Evolutionary conservation across 805 yeast species (phyloP).

Genomic region (Candida pseudoglaebosa): DNA sequence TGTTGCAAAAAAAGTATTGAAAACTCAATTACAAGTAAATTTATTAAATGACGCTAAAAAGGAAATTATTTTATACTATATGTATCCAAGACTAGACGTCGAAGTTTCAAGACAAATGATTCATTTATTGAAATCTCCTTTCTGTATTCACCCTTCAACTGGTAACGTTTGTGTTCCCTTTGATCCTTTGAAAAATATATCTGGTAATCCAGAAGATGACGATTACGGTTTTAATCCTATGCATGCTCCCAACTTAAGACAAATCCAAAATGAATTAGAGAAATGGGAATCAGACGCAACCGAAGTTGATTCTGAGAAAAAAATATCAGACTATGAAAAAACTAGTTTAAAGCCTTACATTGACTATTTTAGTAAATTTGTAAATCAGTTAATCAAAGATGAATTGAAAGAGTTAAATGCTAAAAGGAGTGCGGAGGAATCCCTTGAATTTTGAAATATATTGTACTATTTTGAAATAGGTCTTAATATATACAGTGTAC

Average conservation of each 20-base stretch:
- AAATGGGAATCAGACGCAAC: constrained; percentile 35
- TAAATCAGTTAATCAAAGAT: constrained; percentile 50
- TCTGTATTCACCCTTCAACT: constrained; percentile 94
- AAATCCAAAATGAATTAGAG: constrained; percentile 62
- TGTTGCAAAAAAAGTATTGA: constrained; percentile 46
- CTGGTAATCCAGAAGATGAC: constrained; percentile 31
- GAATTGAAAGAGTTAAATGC: constrained; percentile 38
- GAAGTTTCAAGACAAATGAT: constrained; percentile 87
- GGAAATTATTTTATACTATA: constrained; percentile 71
- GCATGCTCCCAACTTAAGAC: constrained; percentile 69
- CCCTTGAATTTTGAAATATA: constrained; percentile 25
- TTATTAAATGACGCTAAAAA: constrained; percentile 67
- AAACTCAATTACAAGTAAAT: constrained; percentile 41
- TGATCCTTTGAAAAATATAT: constrained; percentile 42
- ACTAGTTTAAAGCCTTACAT: constrained; percentile 72
- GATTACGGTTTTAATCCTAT: constrained; percentile 67
- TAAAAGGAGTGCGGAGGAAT: constrained; percentile 32
- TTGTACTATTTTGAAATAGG: no score
- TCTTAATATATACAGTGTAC: not conserved
- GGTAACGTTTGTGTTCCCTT: constrained; percentile 94
- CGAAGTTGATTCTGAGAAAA: constrained; percentile 14
- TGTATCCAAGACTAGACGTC: constrained; percentile 90
- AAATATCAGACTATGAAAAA: constrained; percentile 49
- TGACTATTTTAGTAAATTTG: constrained; percentile 61
- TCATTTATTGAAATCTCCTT: constrained; percentile 93